These are phyloP conservation scores for Posidonia oceanica DNA, from an alignment of 116 monocot species.

Conservation along the genomic window DNA sequence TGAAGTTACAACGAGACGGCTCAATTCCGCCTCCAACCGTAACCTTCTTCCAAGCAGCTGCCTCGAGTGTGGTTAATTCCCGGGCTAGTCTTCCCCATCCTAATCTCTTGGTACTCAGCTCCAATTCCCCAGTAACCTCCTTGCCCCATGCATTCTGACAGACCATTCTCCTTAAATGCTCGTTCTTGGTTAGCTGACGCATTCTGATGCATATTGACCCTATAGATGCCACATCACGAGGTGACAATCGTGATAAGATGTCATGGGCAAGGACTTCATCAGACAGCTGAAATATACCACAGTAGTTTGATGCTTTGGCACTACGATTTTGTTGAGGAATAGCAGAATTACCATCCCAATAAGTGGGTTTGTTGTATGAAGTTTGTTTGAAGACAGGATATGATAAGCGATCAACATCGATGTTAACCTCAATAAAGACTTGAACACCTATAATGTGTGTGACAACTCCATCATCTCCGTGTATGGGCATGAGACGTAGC, in stretches of 20 bases:
- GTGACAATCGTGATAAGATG: constrained; percentile 50
- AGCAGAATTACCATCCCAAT: no score
- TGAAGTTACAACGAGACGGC: constrained; percentile 61
- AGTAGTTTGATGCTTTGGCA: no score
- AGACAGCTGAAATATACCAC: constrained; percentile 4
- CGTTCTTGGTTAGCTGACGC: constrained; percentile 48
- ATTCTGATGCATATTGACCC: constrained; percentile 56
- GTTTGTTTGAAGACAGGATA: neutral
- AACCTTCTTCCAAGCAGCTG: constrained; percentile 47
- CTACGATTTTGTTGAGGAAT: no score
- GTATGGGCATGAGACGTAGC: constrained; percentile 41
- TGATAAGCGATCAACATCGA: constrained; percentile 28
- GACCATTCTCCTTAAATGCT: constrained; percentile 73
- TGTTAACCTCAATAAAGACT: constrained; percentile 41
- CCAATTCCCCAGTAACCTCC: constrained; percentile 56
- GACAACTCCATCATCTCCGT: constrained; percentile 34
- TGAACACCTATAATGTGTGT: constrained; percentile 65
- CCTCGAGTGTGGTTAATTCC: constrained; percentile 72
- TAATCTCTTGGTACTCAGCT: constrained; percentile 38
- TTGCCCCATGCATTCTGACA: constrained; percentile 81
- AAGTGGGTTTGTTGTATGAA: no score
- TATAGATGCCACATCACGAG: constrained; percentile 68
- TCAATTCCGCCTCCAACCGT: constrained; percentile 60
- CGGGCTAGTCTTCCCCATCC: constrained; percentile 65
- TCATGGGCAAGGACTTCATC: constrained; percentile 74